Conservation (phyloP, 2,329 filamentous ascomycete genomes). For the Decorospora gaudefroyi region DNA sequence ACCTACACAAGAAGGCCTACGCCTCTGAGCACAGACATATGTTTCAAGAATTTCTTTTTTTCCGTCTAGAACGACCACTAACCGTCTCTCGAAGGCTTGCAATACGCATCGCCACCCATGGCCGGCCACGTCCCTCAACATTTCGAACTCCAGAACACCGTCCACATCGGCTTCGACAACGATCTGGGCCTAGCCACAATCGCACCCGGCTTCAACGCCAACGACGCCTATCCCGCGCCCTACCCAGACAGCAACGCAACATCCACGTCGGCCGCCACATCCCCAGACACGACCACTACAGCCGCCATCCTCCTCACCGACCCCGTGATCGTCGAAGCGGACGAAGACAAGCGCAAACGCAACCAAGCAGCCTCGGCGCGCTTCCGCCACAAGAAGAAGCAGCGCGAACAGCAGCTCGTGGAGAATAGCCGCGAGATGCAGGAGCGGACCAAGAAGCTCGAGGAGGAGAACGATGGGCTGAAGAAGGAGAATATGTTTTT, state of each 20-base stretch:
- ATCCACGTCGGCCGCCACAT: constrained; percentile 33
- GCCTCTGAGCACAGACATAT: constrained; percentile 14
- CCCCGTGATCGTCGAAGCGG: constrained; percentile 56
- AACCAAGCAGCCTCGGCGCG: constrained; percentile 88
- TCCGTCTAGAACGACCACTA: constrained; percentile 24
- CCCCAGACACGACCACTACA: constrained; percentile 25
- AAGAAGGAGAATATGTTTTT: constrained; percentile 52
- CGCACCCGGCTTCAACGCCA: constrained; percentile 31
- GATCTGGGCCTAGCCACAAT: constrained; percentile 36
- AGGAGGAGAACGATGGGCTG: constrained; percentile 53
- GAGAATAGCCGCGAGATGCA: constrained; percentile 67
- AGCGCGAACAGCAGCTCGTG: constrained; percentile 78
- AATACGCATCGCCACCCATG: constrained; percentile 38
- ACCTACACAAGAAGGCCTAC: constrained; percentile 28
- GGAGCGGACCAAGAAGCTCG: constrained; percentile 74
- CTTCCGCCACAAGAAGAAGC: constrained; percentile 95
- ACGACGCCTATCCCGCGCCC: constrained; percentile 35
- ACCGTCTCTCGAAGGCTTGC: constrained; percentile 34
- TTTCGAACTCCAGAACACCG: constrained; percentile 32
- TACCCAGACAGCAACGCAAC: constrained; percentile 44
- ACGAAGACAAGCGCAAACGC: constrained; percentile 86
- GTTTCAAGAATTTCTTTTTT: constrained; percentile 6
- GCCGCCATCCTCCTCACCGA: constrained; percentile 28
- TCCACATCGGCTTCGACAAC: constrained; percentile 35
- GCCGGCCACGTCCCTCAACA: constrained; percentile 31